These are phyloP conservation scores for Gentiana macrophylla DNA, from an alignment of 257 asterid genomes.

Conservation along the genomic window DNA sequence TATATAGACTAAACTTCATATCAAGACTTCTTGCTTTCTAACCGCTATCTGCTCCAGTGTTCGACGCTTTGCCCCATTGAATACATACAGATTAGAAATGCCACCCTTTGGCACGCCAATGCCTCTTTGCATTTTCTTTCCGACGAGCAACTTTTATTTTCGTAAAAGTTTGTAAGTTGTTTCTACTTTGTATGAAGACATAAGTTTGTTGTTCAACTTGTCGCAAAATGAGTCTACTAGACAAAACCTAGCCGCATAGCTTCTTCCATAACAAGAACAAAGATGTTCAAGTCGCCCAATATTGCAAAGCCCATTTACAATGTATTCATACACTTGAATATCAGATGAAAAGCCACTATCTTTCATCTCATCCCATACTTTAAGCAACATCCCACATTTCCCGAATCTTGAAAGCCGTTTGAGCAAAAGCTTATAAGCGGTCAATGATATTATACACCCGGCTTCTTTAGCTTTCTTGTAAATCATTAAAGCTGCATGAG, in stretches of 20 bases:
- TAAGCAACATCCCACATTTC: constrained; percentile 68
- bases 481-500: constrained; percentile 79
- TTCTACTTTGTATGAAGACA: constrained; percentile 58
- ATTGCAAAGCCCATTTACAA: constrained; percentile 73
- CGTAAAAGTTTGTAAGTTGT: constrained; percentile 57
- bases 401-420: constrained; percentile 81
- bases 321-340: constrained; percentile 62
- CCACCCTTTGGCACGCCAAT: constrained; percentile 94
- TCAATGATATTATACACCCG: constrained; percentile 55
- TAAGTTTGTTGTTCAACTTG: constrained; percentile 60
- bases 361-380: constrained; percentile 75
- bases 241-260: constrained; percentile 45
- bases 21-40: too few relatives aligned
- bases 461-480: constrained; percentile 69
- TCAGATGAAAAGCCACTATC: constrained; percentile 67
- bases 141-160: constrained; percentile 60
- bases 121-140: constrained; percentile 55
- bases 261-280: constrained; percentile 69
- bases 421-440: constrained; percentile 62
- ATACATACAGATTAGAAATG: constrained; percentile 32
- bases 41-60: too few relatives aligned
- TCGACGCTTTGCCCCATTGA: too few relatives aligned
- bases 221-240: constrained; percentile 67
- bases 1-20: too few relatives aligned
- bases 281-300: constrained; percentile 63